Base-by-base conservation (phyloP, 2,329 filamentous ascomycete genomes). In the Meredithiella fracta region DNA sequence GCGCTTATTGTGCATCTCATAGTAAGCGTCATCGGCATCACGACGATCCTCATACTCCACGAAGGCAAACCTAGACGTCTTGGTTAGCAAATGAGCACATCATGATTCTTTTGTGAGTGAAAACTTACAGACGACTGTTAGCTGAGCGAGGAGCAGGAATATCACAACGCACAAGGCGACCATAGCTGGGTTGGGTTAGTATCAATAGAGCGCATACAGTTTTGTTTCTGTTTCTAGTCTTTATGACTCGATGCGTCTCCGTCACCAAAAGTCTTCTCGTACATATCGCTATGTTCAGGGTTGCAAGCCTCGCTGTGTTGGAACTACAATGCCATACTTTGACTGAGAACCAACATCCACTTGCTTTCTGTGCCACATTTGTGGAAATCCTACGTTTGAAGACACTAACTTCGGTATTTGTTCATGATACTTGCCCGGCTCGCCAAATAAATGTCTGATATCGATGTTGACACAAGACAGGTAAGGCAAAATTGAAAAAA, bases 1-100 rank as follows among this genome's bases (percentile, higher is more conserved):
- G 62, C 91, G 88, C 80, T 96, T 96, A 76, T 97, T 97, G 68
- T 98, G 92, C 92, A 98, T 98, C 74, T 98, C 92, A 70, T 98
- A 88, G 69, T 98, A 98, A 51, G 92, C 92, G 73, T 98, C 92
- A 70, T 98, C 92, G 61, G 92, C 90, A 76, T 98, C 92, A 64
- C 92, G 90, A 65, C 91, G 87, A 70, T 90, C 94, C 75, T 98
- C 92, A 70, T 98, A 98, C 73, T 98, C 92, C 62, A 98, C 92
- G 69, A 98, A 98, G 38, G 92, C 92, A 69, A 98, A 98, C 63
- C 92, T 82, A n/a, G 31, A 47, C 34, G 26, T 40, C 47, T 51
- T 31, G 42, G 58, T 6, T 44, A 5, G 34, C n/a, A 47, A 37
- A 5, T 22, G 1, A 34, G 23, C 22, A 11, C 29, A 44, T 8